Evolutionary conservation across 768 basidiomycete species (phyloP).

Genomic region (Phaeotremella fagi): DNA sequence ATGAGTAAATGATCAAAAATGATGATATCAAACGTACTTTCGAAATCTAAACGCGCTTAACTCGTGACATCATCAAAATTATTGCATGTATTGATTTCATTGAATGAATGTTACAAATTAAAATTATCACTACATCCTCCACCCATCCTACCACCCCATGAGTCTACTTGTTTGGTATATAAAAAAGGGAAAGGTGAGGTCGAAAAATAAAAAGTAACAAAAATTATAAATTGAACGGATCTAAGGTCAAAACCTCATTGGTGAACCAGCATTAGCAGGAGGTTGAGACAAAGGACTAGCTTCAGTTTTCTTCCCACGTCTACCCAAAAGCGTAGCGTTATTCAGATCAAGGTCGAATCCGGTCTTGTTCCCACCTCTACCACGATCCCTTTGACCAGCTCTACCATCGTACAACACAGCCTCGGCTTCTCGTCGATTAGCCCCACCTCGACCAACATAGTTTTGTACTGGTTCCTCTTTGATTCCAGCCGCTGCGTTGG

Average conservation of each 20-base stretch:
- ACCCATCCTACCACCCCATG: too few relatives aligned
- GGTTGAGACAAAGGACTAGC: constrained; percentile 34
- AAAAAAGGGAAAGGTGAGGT: background rate
- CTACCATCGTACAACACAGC: constrained; percentile 59
- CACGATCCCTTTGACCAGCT: constrained; percentile 66
- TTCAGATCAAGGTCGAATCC: constrained; percentile 81
- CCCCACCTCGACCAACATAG: constrained; percentile 52
- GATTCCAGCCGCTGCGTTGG: constrained; percentile 45
- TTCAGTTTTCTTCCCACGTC: constrained; percentile 47
- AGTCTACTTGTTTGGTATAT: too few relatives aligned
- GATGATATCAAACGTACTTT: too few relatives aligned
- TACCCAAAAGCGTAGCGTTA: constrained; percentile 76
- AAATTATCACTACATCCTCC: too few relatives aligned
- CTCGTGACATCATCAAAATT: too few relatives aligned
- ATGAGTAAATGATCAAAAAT: too few relatives aligned
- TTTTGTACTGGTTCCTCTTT: constrained; percentile 43
- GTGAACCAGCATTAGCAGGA: constrained; percentile 29
- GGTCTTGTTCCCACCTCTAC: constrained; percentile 31
- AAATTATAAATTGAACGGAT: background rate
- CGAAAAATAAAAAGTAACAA: background rate
- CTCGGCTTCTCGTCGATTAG: constrained; percentile 51
- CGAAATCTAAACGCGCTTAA: too few relatives aligned
- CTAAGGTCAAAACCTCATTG: constrained; percentile 22
- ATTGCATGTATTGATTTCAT: too few relatives aligned
- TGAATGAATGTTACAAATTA: too few relatives aligned